Base-by-base conservation (phyloP, 176 grass and related monocot species). In the Hordeum marinum region DNA sequence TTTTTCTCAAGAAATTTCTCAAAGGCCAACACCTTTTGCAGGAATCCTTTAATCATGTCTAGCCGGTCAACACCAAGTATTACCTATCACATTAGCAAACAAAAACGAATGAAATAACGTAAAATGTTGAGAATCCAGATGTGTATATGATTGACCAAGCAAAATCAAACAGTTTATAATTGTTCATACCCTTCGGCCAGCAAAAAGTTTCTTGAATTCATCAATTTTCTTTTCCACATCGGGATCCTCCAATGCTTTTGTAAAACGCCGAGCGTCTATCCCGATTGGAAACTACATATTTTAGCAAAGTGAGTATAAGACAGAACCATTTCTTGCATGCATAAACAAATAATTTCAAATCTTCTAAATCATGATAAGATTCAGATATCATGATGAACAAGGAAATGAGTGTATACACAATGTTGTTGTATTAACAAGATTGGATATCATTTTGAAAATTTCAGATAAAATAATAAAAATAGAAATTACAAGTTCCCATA, bases 31-130 rank as follows among this genome's bases (percentile, higher is more conserved):
- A 98, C 86, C 84, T 98, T 98, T 82, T 98, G 96, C 1, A 92
- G 75, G n/a, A 98, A 91, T 84, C 96, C 96, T 87, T 98, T 98
- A 61, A 98, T 98, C 96, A 98, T 98, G 67, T 98, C 96, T 9
- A 98, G 84, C 27, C 96, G 81, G 14, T 98, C 96, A 26, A 98
- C 96, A 46, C 96, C 96, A 68, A 98, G 91, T 86, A 98, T 92
- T 65, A 98, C 93, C 93, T 98, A 73, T 75, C 60, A 85, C 63
- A 78, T 68, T 67, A 85, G 13, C 31, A 82, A 89, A 27, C 39
- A 67, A 84, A 11, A 80, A 23, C 3, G 3, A 72, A 15, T 45
- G 11, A 72, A 41, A 41, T 35, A 24, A 1, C 6, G 5, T 1
- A 14, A 42, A 42, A 42, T 71, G 21, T 71, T 70, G 37, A 42